Evolutionary conservation across 768 basidiomycete species (phyloP), one percentile per base, ranked within the genome.

Genomic region (Boletus patriciae): DNA sequence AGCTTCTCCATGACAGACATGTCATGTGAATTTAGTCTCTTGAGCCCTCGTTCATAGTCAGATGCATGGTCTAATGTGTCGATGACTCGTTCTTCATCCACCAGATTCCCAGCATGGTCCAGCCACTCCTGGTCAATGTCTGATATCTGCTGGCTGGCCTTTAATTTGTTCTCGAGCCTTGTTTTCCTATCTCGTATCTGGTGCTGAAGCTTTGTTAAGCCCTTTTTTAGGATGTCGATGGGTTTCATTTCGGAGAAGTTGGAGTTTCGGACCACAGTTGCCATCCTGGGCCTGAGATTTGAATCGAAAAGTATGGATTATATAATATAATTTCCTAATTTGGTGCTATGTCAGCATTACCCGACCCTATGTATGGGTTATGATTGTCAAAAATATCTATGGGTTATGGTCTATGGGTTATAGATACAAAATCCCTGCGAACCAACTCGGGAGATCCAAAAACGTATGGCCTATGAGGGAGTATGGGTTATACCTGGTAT

Each of bases 371-470:
- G 29, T 25, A 54, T 38, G 49, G 16, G 46, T 40, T 46, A 46
- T 38, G 10, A 25, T 13, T 9, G 5, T 27, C 21, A 4, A 52
- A 52, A 52, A 52, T 21, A 4, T 10, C 51, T 13, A 54, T 54
- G 46, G 53, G 38, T 42, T 54, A 47, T 54, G 38, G 46, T 0
- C 5, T 51, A 51, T 51, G 25, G n/a, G 45, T 25, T 54, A 54
- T 54, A 3, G 11, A 16, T 10, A n/a, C 9, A 16, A 46, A 40
- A 8, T 46, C 19, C 12, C 44, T 46, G 44, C 45, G 40, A 37
- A 37, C 36, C 44, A 40, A 46, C 44, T 46, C 7, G 19, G 36
- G 29, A 44, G 27, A 34, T 43, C 10, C 18, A 43, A 41, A 55
- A 49, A 50, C 0, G 9, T 42, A 54, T 54, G 54, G 13, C 1